These are phyloP conservation scores for Cetraspora pellucida DNA, from an alignment of 192 early-diverging fungal species.

Conservation along the genomic window DNA sequence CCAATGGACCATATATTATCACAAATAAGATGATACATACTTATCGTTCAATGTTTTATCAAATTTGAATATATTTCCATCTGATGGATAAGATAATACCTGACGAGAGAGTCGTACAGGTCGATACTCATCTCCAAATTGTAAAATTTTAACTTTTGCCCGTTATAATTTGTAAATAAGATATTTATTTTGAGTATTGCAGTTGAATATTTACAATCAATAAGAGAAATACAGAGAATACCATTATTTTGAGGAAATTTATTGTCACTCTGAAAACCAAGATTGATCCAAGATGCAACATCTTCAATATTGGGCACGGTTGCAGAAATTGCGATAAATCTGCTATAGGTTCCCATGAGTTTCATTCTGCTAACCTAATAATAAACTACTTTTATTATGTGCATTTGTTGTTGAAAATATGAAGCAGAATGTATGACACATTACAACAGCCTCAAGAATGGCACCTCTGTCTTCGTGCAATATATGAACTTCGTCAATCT, in stretches of 20 bases:
- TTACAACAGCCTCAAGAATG: conserved; percentile 71
- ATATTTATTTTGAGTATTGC: too few relatives aligned
- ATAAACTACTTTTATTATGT: background rate
- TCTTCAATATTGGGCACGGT: conserved; percentile 73
- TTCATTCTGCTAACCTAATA: conserved; percentile 27
- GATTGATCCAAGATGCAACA: conserved; percentile 59
- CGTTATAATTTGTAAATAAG: too few relatives aligned
- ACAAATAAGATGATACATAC: conserved; percentile 13
- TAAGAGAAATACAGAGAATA: background rate
- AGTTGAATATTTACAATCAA: too few relatives aligned
- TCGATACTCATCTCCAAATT: conserved; percentile 71
- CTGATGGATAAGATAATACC: conserved; percentile 50
- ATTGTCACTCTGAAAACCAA: background rate
- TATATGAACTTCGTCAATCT: conserved; percentile 80
- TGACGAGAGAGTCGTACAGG: conserved; percentile 61
- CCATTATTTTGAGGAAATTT: background rate
- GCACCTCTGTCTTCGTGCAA: conserved; percentile 67
- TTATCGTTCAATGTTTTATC: conserved; percentile 60
- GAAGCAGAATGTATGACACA: conserved; percentile 13
- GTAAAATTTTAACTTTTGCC: conserved; percentile 23
- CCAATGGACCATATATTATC: too few relatives aligned
- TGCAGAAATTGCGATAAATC: conserved; percentile 71
- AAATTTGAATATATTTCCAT: conserved; percentile 54
- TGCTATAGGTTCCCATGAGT: background rate
- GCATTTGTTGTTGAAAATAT: background rate